A percentile compares a stretch with the other conserved stretches of the same genome.
Evolutionary conservation across 1,139 yeast species (phyloP).

Genomic region (Geotrichum cucujoidarum): DNA sequence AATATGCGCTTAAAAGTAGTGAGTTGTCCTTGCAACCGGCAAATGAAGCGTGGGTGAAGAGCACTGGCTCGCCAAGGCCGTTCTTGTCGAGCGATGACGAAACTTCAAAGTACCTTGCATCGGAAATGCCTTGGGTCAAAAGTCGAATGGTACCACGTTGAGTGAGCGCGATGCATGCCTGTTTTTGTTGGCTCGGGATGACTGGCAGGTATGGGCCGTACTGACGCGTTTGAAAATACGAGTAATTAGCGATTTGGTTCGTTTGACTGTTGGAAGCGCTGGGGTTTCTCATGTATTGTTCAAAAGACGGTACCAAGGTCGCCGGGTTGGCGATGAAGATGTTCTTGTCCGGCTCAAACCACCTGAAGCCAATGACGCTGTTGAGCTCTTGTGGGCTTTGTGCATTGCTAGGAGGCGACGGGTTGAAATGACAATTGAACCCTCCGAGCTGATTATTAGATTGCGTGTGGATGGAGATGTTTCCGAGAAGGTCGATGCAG

Average conservation of each 20-base stretch:
- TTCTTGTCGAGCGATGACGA: constrained; percentile 25
- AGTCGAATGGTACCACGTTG: constrained; percentile 54
- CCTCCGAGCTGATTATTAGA: constrained; percentile 25
- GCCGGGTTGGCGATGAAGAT: constrained; percentile 35
- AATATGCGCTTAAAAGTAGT: constrained; percentile 48
- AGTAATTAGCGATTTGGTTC: constrained; percentile 17
- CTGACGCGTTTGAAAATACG: constrained; percentile 54
- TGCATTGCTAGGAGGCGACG: constrained; percentile 19
- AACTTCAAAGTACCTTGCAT: constrained; percentile 32
- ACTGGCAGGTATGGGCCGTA: constrained; percentile 67
- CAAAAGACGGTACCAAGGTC: constrained; percentile 10
- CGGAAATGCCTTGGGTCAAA: constrained; percentile 31
- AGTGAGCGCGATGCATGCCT: constrained; percentile 66
- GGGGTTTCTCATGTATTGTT: constrained; percentile 9
- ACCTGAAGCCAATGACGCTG: constrained; percentile 51
- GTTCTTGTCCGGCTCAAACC: constrained; percentile 68
- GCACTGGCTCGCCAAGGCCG: constrained; percentile 19
- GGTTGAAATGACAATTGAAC: constrained; percentile 28
- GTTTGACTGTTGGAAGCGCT: constrained; percentile 10
- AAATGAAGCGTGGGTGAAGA: constrained; percentile 48
- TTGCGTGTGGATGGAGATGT: constrained; percentile 35
- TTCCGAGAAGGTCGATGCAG: constrained; percentile 40
- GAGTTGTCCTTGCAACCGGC: constrained; percentile 53
- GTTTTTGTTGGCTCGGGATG: constrained; percentile 44
- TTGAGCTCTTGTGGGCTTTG: constrained; percentile 26